Percentiles rank a stretch among this genome's conserved stretches.
Conservation (phyloP, 345 rosid genomes). For the Pseudoturritis turrita region DNA sequence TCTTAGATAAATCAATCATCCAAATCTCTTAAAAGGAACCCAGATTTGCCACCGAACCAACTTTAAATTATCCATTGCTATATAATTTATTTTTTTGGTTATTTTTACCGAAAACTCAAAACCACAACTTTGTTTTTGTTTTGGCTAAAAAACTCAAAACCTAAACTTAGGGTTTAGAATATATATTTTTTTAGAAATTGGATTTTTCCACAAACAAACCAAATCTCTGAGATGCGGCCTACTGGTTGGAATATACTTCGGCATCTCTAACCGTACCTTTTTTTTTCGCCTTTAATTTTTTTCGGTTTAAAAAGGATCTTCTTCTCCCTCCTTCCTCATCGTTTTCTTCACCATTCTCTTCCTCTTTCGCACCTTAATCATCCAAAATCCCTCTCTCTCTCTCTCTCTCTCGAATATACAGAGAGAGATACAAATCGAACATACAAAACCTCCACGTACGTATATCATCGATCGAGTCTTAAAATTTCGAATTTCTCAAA, state of each 20-base stretch:
- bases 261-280: slow-evolving; percentile 35
- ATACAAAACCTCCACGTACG: no score
- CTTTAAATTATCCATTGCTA: no score
- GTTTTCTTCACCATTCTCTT: not conserved
- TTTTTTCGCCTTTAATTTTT: slow-evolving; percentile 2
- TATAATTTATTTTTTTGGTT: no score
- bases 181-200: not conserved
- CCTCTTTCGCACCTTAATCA: not conserved
- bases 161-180: slow-evolving; percentile 18
- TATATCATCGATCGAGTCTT: no score
- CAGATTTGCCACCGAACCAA: no score
- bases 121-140: slow-evolving; percentile 2
- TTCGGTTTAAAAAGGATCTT: slow-evolving; percentile 25
- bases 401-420: not conserved
- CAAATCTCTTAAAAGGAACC: no score
- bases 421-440: not conserved
- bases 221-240: slow-evolving; percentile 28
- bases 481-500: not conserved
- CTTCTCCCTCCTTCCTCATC: slow-evolving; percentile 22
- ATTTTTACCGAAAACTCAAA: not conserved
- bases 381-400: not conserved
- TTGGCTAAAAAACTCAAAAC: not conserved
- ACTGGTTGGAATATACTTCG: slow-evolving; percentile 32
- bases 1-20: not conserved
- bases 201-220: slow-evolving; percentile 11